Conservation (phyloP, 352 stramenopile species). For the Aphanomyces euteiches region DNA sequence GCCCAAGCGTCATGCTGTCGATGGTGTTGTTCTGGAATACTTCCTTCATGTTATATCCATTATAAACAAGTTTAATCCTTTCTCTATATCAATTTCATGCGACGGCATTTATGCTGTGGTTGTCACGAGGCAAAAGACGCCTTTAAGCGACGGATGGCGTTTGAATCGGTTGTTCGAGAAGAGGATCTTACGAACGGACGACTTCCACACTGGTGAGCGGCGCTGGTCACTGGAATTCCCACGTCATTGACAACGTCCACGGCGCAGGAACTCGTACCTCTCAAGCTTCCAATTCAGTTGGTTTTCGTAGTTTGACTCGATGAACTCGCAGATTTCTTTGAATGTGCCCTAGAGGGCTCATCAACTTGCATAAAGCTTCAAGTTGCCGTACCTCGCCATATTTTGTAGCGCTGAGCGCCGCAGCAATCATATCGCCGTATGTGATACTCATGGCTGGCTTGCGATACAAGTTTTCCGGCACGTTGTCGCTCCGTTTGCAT, state of each 20-base stretch:
- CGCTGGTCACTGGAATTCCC: conserved; percentile 55
- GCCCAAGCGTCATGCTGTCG: too few relatives aligned
- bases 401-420: conserved; percentile 62
- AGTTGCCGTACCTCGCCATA: conserved; percentile 49
- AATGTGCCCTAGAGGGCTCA: conserved; percentile 54
- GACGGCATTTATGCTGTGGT: not conserved
- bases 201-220: conserved; percentile 87
- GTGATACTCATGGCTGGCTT: conserved; percentile 77
- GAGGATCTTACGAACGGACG: conserved; percentile 85
- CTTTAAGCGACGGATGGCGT: conserved; percentile 68
- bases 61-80: too few relatives aligned
- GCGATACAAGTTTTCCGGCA: conserved; percentile 76
- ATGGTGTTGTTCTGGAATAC: too few relatives aligned
- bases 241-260: not conserved
- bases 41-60: too few relatives aligned
- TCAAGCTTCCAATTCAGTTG: conserved; percentile 90
- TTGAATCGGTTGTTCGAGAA: conserved; percentile 84
- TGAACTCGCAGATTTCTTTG: conserved; percentile 87
- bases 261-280: conserved; percentile 38
- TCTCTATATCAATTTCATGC: too few relatives aligned
- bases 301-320: conserved; percentile 80
- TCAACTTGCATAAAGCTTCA: not conserved
- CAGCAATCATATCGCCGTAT: conserved; percentile 87
- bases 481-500: conserved; percentile 29
- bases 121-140: conserved; percentile 56